phyloP scores from a whole-genome alignment of 805 yeast species.

The Wickerhamiella nectarea region DNA sequence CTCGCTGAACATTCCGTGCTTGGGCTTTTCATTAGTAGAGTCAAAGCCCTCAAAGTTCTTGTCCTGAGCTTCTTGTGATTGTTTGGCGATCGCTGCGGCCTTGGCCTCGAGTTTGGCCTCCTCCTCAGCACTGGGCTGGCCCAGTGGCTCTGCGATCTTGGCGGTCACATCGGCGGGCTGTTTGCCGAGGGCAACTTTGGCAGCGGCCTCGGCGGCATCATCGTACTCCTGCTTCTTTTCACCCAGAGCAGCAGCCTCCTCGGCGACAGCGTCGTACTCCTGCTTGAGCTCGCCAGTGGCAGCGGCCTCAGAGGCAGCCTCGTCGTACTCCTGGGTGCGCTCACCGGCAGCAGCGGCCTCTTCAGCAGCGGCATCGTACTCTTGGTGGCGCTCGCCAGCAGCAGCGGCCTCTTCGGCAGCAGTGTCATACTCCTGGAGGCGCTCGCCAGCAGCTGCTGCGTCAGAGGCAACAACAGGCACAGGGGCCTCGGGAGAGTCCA shows the following conservation, averaged over 20 bases:
- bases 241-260: slow-evolving; percentile 13
- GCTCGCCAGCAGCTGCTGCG: slow-evolving; percentile 1
- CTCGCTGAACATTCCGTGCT: slow-evolving; percentile 20
- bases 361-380: background rate
- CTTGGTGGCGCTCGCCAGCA: slow-evolving; percentile 1
- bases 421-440: slow-evolving; percentile 8
- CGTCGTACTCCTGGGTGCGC: slow-evolving; percentile 13
- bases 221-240: slow-evolving; percentile 6
- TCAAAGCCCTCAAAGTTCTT: slow-evolving; percentile 20
- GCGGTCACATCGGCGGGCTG: slow-evolving; percentile 21
- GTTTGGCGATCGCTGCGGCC: background rate
- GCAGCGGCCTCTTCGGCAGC: slow-evolving; percentile 8
- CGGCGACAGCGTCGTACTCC: slow-evolving; percentile 13
- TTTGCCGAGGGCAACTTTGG: slow-evolving; percentile 8
- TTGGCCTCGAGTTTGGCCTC: slow-evolving; percentile 1
- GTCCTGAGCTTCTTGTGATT: slow-evolving; percentile 4
- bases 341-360: slow-evolving; percentile 5
- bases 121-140: slow-evolving; percentile 5
- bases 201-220: slow-evolving; percentile 8
- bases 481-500: slow-evolving; percentile 9
- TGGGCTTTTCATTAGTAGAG: slow-evolving; percentile 17
- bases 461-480: slow-evolving; percentile 9
- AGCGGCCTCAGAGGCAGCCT: slow-evolving; percentile 15
- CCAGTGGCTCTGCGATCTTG: slow-evolving; percentile 5
- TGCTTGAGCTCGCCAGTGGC: slow-evolving; percentile 13